Conservation (phyloP, 139 green algal species). For the Trebouxia sp. region DNA sequence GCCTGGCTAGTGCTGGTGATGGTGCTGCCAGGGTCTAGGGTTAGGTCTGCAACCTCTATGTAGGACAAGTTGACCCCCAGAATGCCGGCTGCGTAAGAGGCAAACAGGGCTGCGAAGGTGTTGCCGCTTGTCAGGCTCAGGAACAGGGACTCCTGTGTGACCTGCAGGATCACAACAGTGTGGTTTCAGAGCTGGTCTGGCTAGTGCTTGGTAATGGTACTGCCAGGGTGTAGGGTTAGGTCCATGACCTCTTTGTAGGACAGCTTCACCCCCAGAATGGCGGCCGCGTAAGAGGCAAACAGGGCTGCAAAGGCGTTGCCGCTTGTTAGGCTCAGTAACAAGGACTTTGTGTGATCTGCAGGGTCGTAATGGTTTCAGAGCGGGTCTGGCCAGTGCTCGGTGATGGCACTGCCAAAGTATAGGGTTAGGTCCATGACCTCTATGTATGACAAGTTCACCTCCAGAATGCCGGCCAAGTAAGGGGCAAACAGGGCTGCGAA, state of each 20-base stretch:
- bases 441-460: background rate
- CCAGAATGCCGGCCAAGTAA: slow-evolving; percentile 19
- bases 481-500: background rate
- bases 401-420: background rate
- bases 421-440: slow-evolving; percentile 31
- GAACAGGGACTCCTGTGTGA: slow-evolving; percentile 15
- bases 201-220: no score
- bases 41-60: slow-evolving; percentile 29
- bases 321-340: slow-evolving; percentile 9
- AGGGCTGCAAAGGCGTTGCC: slow-evolving; percentile 2
- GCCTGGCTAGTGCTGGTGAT: background rate
- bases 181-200: no score
- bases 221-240: no score
- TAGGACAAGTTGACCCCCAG: background rate
- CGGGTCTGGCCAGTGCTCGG: background rate
- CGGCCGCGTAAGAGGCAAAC: slow-evolving; percentile 22
- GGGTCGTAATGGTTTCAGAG: no score
- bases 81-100: background rate
- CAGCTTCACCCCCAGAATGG: background rate
- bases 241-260: no score
- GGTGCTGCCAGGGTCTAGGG: slow-evolving; percentile 4
- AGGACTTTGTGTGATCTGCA: no score
- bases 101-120: background rate
- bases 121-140: slow-evolving; percentile 16
- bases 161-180: no score